phyloP scores from a whole-genome alignment of 345 rosid species.

The Hibiscus mutabilis region DNA sequence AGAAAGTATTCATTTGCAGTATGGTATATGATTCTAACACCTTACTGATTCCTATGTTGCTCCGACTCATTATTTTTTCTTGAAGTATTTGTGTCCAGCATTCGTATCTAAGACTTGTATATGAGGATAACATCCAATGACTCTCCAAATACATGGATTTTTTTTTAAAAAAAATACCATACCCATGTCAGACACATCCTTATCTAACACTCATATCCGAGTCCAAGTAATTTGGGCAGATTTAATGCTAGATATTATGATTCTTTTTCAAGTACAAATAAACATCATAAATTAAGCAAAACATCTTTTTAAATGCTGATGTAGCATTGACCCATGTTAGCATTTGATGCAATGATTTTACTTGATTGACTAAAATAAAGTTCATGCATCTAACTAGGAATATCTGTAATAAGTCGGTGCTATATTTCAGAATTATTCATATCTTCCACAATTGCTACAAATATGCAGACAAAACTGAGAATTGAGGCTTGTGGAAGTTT shows the following conservation, averaged over 20 bases:
- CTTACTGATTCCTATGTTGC: not conserved
- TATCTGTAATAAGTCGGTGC: too few species aligned
- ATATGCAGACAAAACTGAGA: not conserved
- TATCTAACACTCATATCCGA: too few species aligned
- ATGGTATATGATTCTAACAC: constrained; percentile 45
- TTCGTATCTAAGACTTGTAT: too few species aligned
- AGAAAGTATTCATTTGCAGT: constrained; percentile 79
- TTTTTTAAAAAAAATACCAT: too few species aligned
- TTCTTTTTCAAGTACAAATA: not conserved
- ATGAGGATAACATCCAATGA: too few species aligned
- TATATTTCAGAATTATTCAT: too few species aligned
- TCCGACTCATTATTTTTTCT: too few species aligned
- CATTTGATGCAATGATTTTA: not conserved
- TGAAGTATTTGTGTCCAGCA: too few species aligned
- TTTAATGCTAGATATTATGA: not conserved
- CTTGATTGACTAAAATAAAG: not conserved
- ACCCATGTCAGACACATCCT: too few species aligned
- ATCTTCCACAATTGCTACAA: too few species aligned
- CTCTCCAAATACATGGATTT: too few species aligned
- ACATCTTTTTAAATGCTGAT: not conserved
- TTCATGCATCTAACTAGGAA: not conserved
- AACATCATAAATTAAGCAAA: not conserved
- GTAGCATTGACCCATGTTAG: not conserved
- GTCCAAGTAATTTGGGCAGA: too few species aligned
- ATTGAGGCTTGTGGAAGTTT: not conserved